phyloP scores from a whole-genome alignment of 2,329 filamentous ascomycete species.

The Penicillium sp. region DNA sequence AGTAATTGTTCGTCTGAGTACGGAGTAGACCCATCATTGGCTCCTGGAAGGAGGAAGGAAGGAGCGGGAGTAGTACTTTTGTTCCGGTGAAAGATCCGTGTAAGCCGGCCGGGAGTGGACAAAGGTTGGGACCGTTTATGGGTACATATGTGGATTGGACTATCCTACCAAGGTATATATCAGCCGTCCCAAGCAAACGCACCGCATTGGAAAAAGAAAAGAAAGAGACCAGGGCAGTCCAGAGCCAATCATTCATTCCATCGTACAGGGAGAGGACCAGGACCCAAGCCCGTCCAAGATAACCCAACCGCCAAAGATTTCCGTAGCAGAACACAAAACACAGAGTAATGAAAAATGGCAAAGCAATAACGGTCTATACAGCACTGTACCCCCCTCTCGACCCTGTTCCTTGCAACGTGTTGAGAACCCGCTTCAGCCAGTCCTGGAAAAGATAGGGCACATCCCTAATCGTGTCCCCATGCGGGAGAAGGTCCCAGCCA shows the following conservation, averaged over 20 bases:
- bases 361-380: slow-evolving; percentile 59
- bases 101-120: background rate
- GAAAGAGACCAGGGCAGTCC: background rate
- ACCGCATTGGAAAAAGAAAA: slow-evolving; percentile 3
- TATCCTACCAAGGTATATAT: slow-evolving; percentile 18
- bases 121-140: background rate
- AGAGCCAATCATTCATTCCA: slow-evolving; percentile 9
- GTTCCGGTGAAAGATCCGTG: background rate
- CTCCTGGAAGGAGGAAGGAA: background rate
- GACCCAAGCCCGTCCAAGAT: background rate
- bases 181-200: slow-evolving; percentile 4
- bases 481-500: slow-evolving; percentile 92
- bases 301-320: background rate
- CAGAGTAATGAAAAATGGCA: background rate
- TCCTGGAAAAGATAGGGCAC: slow-evolving; percentile 91
- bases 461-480: slow-evolving; percentile 90
- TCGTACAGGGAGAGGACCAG: slow-evolving; percentile 13
- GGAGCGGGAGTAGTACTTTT: background rate
- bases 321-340: background rate
- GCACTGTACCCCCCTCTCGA: slow-evolving; percentile 92
- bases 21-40: background rate
- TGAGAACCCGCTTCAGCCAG: slow-evolving; percentile 77
- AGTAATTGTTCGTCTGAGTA: slow-evolving; percentile 3
- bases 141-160: slow-evolving; percentile 1
- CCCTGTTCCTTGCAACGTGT: slow-evolving; percentile 81